phyloP scores from a whole-genome alignment of 169 alveolate species.

The Babesia divergens region DNA sequence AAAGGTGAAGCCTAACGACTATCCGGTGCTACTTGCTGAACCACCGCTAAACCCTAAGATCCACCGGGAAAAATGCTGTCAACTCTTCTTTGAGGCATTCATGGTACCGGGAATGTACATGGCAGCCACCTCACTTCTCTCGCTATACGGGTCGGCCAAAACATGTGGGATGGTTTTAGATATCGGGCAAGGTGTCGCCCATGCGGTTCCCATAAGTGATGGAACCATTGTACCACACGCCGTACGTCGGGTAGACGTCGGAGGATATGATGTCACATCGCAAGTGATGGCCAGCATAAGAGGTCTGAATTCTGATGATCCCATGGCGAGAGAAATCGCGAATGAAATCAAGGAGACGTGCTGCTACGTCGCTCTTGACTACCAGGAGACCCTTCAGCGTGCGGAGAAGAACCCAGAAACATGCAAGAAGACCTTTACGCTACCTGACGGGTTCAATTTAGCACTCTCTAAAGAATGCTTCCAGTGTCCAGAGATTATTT shows the following conservation, averaged over 20 bases:
- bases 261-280: slow-evolving; percentile 89
- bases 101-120: slow-evolving; percentile 88
- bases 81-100: slow-evolving; percentile 88
- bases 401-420: slow-evolving; percentile 26
- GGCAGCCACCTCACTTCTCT: slow-evolving; percentile 86
- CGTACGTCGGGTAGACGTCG: slow-evolving; percentile 82
- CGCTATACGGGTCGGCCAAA: slow-evolving; percentile 87
- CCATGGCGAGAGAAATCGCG: slow-evolving; percentile 32
- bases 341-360: slow-evolving; percentile 49
- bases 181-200: slow-evolving; percentile 92
- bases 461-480: slow-evolving; percentile 26
- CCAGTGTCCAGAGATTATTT: slow-evolving; percentile 57
- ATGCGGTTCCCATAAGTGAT: slow-evolving; percentile 88
- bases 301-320: neutral
- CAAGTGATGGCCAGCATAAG: slow-evolving; percentile 12
- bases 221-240: slow-evolving; percentile 88
- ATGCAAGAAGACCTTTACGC: slow-evolving; percentile 21
- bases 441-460: slow-evolving; percentile 53
- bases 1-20: slow-evolving; percentile 78
- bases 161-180: slow-evolving; percentile 91
- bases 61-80: slow-evolving; percentile 87
- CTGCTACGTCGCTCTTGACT: slow-evolving; percentile 52
- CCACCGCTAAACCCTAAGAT: slow-evolving; percentile 89
- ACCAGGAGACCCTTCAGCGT: slow-evolving; percentile 18
- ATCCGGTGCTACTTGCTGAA: slow-evolving; percentile 88